phyloP scores from a whole-genome alignment of 768 basidiomycete species.

The Naganishia vaughanmartiniae region DNA sequence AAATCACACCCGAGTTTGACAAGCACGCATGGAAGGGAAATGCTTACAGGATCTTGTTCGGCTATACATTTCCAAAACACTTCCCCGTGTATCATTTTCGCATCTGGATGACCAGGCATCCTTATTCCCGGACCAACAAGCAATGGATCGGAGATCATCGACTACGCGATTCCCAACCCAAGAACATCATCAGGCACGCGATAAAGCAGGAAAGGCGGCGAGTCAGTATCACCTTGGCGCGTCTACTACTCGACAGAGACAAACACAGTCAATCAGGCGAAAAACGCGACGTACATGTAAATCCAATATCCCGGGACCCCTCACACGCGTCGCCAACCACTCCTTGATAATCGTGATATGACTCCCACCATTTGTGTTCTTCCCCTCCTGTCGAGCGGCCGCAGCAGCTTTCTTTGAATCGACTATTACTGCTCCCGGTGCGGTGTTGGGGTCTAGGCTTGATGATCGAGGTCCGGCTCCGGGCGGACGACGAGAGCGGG shows the following conservation, averaged over 20 bases:
- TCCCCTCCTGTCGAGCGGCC: neutral
- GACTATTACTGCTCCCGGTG: neutral
- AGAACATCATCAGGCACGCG: neutral
- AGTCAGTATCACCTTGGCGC: no score
- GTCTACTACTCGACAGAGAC: no score
- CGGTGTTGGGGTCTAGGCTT: neutral
- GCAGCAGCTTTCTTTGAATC: neutral
- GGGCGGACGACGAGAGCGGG: neutral
- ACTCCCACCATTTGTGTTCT: constrained; percentile 16
- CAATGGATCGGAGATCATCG: constrained; percentile 70
- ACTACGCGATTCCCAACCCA: constrained; percentile 29
- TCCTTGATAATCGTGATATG: constrained; percentile 29
- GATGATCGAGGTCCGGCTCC: no score
- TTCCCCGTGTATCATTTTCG: constrained; percentile 59
- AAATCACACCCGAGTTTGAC: no score
- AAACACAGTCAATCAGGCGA: neutral
- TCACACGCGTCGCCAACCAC: constrained; percentile 27
- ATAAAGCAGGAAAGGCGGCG: no score
- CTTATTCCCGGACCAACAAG: constrained; percentile 68
- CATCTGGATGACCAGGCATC: constrained; percentile 68
- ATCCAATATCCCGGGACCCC: constrained; percentile 29
- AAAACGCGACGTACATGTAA: constrained; percentile 25
- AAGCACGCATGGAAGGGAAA: neutral
- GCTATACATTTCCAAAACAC: constrained; percentile 70
- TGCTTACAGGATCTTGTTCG: constrained; percentile 24